phyloP scores from a whole-genome alignment of 2,329 filamentous ascomycete species.

The Xylariales sp. region DNA sequence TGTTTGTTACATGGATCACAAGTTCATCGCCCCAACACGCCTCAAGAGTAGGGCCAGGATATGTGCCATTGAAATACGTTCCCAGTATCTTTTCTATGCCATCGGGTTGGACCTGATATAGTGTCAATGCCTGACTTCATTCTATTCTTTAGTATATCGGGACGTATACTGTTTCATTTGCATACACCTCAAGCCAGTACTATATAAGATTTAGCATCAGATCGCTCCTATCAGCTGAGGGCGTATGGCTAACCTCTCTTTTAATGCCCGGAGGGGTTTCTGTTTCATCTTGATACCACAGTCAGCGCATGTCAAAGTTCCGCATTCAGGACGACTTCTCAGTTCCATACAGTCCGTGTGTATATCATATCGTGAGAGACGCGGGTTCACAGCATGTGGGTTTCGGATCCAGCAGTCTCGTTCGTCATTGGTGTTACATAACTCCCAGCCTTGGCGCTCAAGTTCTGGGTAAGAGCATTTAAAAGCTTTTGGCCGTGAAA shows the following conservation, averaged over 20 bases:
- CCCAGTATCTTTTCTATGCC: conserved; percentile 10
- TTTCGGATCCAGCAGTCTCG: conserved; percentile 15
- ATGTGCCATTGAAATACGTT: conserved; percentile 17
- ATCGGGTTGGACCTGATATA: conserved; percentile 10
- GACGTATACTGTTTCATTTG: conserved; percentile 10
- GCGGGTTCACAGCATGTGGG: conserved; percentile 8
- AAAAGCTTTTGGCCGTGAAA: conserved; percentile 2
- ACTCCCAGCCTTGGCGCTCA: conserved; percentile 12
- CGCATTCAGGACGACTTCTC: too few relatives aligned
- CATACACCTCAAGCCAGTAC: conserved; percentile 9
- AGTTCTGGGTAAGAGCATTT: conserved; percentile 13
- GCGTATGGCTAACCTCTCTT: not conserved
- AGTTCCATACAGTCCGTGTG: conserved; percentile 11
- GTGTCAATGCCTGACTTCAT: too few relatives aligned
- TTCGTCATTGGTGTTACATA: conserved; percentile 12
- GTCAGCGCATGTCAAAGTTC: not conserved
- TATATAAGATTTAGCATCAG: not conserved
- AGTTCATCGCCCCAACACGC: conserved; percentile 25
- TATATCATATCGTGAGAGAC: conserved; percentile 12
- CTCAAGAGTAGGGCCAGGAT: conserved; percentile 20
- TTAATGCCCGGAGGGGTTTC: conserved; percentile 1
- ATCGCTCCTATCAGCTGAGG: not conserved
- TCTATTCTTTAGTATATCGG: too few relatives aligned
- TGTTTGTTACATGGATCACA: conserved; percentile 21
- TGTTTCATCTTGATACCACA: conserved; percentile 8